phyloP scores from a whole-genome alignment of 805 yeast species.

The Ogataea salicorniae region DNA sequence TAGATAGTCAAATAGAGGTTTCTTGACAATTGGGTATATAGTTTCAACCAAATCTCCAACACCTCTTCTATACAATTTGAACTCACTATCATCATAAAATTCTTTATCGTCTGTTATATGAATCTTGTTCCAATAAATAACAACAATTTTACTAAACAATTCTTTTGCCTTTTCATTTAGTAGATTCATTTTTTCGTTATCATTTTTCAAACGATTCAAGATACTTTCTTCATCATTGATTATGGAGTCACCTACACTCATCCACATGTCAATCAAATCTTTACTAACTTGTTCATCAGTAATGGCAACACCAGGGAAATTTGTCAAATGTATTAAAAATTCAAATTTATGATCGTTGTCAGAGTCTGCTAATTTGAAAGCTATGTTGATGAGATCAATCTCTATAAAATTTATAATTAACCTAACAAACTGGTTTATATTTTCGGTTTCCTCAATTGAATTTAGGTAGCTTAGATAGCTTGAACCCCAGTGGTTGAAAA shows the following conservation, averaged over 20 bases:
- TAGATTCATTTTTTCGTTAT: slow-evolving; percentile 23
- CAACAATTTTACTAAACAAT: slow-evolving; percentile 48
- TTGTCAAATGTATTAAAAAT: slow-evolving; percentile 48
- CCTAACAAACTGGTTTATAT: slow-evolving; percentile 38
- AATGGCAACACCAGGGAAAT: slow-evolving; percentile 52
- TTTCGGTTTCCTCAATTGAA: slow-evolving; percentile 33
- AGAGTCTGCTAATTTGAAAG: slow-evolving; percentile 34
- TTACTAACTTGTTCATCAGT: slow-evolving; percentile 53
- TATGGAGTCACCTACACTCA: slow-evolving; percentile 54
- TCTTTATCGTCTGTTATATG: slow-evolving; percentile 38
- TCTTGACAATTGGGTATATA: slow-evolving; percentile 60
- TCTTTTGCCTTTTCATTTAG: slow-evolving; percentile 30
- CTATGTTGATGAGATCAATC: slow-evolving; percentile 38
- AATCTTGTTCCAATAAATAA: slow-evolving; percentile 64
- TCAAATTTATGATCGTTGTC: slow-evolving; percentile 38
- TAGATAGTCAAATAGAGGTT: slow-evolving; percentile 42
- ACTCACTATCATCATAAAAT: slow-evolving; percentile 43
- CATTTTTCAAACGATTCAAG: slow-evolving; percentile 28
- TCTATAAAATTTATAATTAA: slow-evolving; percentile 44
- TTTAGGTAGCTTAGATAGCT: slow-evolving; percentile 30
- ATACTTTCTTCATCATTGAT: slow-evolving; percentile 43
- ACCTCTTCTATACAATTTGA: slow-evolving; percentile 63
- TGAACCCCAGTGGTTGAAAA: slow-evolving; percentile 45
- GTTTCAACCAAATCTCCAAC: slow-evolving; percentile 74
- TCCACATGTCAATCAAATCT: slow-evolving; percentile 64